Evolutionary conservation across 2,329 filamentous ascomycete species (phyloP).

Genomic region (Dactylellina haptotyla): DNA sequence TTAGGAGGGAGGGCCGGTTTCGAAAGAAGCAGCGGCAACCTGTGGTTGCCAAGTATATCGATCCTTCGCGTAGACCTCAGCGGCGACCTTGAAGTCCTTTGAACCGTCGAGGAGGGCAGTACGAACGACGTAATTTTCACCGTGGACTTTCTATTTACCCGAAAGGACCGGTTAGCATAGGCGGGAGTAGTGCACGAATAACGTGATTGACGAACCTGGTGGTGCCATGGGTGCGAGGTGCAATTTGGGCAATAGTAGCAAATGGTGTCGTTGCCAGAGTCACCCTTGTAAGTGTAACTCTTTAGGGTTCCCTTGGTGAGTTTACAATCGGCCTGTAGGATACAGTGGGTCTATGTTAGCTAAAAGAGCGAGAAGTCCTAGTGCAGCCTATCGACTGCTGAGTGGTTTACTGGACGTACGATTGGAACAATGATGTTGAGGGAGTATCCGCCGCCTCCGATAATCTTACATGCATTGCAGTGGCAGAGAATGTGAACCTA

Average conservation of each 20-base stretch:
- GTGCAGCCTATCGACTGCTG: background rate
- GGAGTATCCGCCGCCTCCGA: constrained; percentile 37
- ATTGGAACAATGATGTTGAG: constrained; percentile 43
- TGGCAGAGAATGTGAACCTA: constrained; percentile 51
- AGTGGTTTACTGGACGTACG: background rate
- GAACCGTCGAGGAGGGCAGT: constrained; percentile 33
- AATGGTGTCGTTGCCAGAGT: constrained; percentile 45
- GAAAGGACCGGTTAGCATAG: background rate
- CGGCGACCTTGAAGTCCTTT: constrained; percentile 15
- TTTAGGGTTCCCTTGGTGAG: constrained; percentile 40
- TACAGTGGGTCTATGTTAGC: background rate
- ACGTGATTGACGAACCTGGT: constrained; percentile 28
- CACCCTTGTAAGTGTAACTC: constrained; percentile 47
- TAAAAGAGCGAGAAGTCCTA: no score
- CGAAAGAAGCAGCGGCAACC: constrained; percentile 14
- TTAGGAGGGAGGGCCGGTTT: constrained; percentile 31
- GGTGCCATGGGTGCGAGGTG: constrained; percentile 51
- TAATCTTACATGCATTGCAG: constrained; percentile 45
- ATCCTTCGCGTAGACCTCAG: constrained; percentile 48
- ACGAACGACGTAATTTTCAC: constrained; percentile 36
- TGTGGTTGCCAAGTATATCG: constrained; percentile 31
- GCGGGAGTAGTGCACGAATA: background rate
- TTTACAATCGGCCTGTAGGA: constrained; percentile 28
- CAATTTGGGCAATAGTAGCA: constrained; percentile 52
- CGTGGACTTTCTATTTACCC: constrained; percentile 26